Evolutionary conservation across 192 early-diverging fungal genomes (phyloP).

Genomic region (Linnemannia zychae): DNA sequence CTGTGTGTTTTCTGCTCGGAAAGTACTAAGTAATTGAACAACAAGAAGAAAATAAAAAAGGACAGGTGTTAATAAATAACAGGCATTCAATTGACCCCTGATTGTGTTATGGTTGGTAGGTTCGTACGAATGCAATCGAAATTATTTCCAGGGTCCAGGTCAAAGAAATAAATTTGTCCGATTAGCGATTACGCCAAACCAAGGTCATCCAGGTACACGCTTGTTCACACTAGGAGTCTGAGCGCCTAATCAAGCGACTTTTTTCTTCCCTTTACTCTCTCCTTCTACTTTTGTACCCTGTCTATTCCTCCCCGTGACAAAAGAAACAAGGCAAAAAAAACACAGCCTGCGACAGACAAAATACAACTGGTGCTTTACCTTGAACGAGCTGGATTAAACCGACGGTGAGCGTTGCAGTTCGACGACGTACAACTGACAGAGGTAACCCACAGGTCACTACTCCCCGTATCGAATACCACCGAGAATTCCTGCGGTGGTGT

Average conservation of each 20-base stretch:
- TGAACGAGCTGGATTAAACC: constrained; percentile 61
- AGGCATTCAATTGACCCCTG: too few relatives aligned
- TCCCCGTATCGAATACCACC: constrained; percentile 73
- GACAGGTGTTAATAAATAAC: too few relatives aligned
- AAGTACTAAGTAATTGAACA: constrained; percentile 38
- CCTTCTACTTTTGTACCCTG: too few relatives aligned
- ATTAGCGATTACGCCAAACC: background rate
- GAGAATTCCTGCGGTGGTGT: constrained; percentile 67
- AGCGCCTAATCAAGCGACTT: too few relatives aligned
- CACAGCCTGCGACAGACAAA: background rate
- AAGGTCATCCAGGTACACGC: too few relatives aligned
- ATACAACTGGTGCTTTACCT: constrained; percentile 20
- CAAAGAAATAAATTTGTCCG: background rate
- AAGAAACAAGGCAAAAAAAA: background rate
- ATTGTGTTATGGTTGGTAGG: background rate
- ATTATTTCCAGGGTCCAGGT: background rate
- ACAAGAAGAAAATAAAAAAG: background rate
- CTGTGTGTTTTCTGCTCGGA: constrained; percentile 38
- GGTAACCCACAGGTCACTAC: constrained; percentile 72
- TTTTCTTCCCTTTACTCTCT: too few relatives aligned
- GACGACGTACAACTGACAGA: constrained; percentile 61
- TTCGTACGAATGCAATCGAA: background rate
- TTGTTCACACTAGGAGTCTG: too few relatives aligned
- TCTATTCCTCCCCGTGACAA: too few relatives aligned
- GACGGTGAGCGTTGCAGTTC: constrained; percentile 56